phyloP scores from a whole-genome alignment of 768 basidiomycete genomes.

The Tubosaeta sp. region DNA sequence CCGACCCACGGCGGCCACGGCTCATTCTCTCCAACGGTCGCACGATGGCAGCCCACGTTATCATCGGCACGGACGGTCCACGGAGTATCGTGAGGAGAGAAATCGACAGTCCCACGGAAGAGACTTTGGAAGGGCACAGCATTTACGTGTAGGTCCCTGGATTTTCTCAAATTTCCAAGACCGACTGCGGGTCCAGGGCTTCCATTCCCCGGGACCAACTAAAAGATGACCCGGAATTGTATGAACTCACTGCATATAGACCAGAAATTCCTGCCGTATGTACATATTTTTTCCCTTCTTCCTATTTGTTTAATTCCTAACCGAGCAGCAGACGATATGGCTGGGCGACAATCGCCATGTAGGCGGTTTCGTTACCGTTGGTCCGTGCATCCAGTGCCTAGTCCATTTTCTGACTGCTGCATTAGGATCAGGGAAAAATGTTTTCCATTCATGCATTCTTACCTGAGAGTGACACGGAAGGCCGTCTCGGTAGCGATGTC shows the following conservation, averaged over 20 bases:
- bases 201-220: conserved; percentile 41
- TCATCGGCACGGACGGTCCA: conserved; percentile 63
- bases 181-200: conserved; percentile 29
- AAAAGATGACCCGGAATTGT: conserved; percentile 41
- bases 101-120: conserved; percentile 30
- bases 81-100: conserved; percentile 39
- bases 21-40: conserved; percentile 43
- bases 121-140: conserved; percentile 29
- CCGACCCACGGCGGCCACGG: conserved; percentile 26
- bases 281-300: background rate
- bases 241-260: conserved; percentile 25
- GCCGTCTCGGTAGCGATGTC: conserved; percentile 28
- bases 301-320: background rate
- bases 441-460: conserved; percentile 39
- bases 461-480: conserved; percentile 36
- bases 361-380: conserved; percentile 19
- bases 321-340: conserved; percentile 23
- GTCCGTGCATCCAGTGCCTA: background rate
- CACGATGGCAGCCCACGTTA: conserved; percentile 44
- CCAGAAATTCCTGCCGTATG: conserved; percentile 23
- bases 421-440: conserved; percentile 34
- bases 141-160: conserved; percentile 42
- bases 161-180: conserved; percentile 5
- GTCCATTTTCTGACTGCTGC: background rate
- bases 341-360: conserved; percentile 26